Base-by-base conservation (phyloP, 345 rosid species). In the Erodium maritimum region DNA sequence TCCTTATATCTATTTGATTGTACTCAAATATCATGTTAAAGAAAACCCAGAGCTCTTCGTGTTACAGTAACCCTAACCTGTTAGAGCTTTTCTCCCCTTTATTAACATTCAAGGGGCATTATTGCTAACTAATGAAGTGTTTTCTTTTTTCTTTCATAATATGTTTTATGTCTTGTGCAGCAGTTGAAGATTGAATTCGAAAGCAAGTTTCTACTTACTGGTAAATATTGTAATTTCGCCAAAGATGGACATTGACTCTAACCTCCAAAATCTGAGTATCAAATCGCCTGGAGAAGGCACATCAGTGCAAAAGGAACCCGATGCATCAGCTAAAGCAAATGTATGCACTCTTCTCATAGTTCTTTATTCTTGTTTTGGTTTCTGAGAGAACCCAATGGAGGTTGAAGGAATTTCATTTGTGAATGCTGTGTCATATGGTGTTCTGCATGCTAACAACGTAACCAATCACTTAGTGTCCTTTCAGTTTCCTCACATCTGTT, bases 171-270 rank as follows among this genome's bases (percentile, higher is more conserved):
- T 42, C 16, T 42, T 7, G 48, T 13, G 48, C 12, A 42, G 48
- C 48, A 10, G 48, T 42, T 42, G 17, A 42, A 12, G 14, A 3
- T 9, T 42, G 48, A 42, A 42, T 16, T 42, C 12, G 14, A 7
- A 29, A 16, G 14, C 14, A 42, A 16, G 14, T 42, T 42, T 12
- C 48, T 14, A 42, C 48, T 7, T 42, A 42, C 12, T 42, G 11
- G 54, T 19, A n/a, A 13, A 23, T 33, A 50, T 19, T 24, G 21
- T 2, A 51, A 5, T 60, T 17, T 23, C 19, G 6, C 45, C 22
- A 48, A 54, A 61, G 25, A 81, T 81, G 87, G 87, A 83, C 48
- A 59, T 78, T n/a, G 87, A 69, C 76, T 74, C 80, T 29, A 75
- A 54, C 29, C 50, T 62, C 21, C 56, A 13, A 13, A 61, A 62